Base-by-base conservation (phyloP, 2,329 filamentous ascomycete genomes). In the Xylariaceae sp. region DNA sequence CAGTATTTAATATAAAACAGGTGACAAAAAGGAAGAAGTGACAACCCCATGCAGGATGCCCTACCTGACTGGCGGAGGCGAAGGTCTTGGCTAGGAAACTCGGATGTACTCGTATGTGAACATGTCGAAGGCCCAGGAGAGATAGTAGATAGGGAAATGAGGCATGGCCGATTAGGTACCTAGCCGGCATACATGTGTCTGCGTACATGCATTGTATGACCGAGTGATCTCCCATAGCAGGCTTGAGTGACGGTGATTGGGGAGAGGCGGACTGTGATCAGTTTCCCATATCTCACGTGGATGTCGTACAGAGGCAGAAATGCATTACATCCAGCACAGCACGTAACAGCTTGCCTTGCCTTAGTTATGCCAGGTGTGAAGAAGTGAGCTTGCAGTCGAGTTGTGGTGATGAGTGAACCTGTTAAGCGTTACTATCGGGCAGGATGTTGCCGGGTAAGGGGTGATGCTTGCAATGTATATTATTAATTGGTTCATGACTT, bases 271-370 rank as follows among this genome's bases (percentile, higher is more conserved):
- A 47, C 18, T 49, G 60, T 56, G 7, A 42, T 6, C 56, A 53
- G 39, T 10, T 56, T 53, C 50, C 42, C 44, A 50, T 55, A 35
- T 48, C 13, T 30, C 9, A 50, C 47, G n/a, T 50, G 11, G 39
- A 30, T 49, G 47, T 11, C 15, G 47, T 50, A 57, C 37, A n/a
- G 9, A 48, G 49, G 30, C 50, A 54, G 45, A 51, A 50, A 56
- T 35, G 56, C 53, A 63, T 63, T 59, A 56, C 59, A 53, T 61
- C 56, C 59, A 61, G 56, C 61, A 63, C 56, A 61, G 59, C 61
- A 63, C 58, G 61, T 53, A 53, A 61, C 55, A 44, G 47, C 17
- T 30, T 18, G 9, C 1, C 17, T 11, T 30, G 17, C 3, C 2
- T 30, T 10, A 9, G 47, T 18, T 49, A 11, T 9, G 17, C 30